Percentiles rank a stretch among this genome's conserved stretches.
These are phyloP conservation scores for Oropetium thomaeum DNA, from an alignment of 176 grass and related monocot genomes.

Conservation along the genomic window DNA sequence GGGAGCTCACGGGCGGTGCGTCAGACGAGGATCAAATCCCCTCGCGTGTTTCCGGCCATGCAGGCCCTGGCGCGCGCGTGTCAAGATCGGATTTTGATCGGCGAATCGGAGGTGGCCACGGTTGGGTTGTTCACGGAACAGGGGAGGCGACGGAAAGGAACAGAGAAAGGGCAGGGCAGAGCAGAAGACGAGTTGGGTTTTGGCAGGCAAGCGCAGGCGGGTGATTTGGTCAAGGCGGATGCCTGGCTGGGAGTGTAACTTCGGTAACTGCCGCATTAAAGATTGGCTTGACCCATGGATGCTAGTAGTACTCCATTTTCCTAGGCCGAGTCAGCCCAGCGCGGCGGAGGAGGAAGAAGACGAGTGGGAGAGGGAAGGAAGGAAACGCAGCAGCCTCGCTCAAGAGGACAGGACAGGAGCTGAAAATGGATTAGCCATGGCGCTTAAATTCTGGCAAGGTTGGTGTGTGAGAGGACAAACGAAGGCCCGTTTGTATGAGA, in stretches of 20 bases:
- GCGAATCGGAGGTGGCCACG: neutral
- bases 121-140: constrained; percentile 18
- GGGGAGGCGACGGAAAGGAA: neutral
- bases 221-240: constrained; percentile 19
- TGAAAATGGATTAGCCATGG: constrained; percentile 22
- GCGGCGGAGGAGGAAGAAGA: neutral
- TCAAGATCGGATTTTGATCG: constrained; percentile 12
- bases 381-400: neutral
- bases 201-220: neutral
- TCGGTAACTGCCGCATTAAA: constrained; percentile 30
- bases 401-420: neutral
- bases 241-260: constrained; percentile 32
- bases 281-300: neutral
- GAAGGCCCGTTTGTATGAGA: constrained; percentile 44
- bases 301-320: neutral
- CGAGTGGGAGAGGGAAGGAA: neutral
- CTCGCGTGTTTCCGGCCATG: constrained; percentile 14
- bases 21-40: neutral
- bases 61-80: neutral
- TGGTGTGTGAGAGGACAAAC: constrained; percentile 36
- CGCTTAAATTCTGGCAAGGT: constrained; percentile 29
- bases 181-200: constrained; percentile 22
- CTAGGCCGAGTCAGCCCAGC: neutral
- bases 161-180: neutral
- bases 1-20: neutral